Evolutionary conservation across 2,329 filamentous ascomycete species (phyloP), one percentile per base, ranked within the genome.

Genomic region (Fusarium pseudoanthophilum): DNA sequence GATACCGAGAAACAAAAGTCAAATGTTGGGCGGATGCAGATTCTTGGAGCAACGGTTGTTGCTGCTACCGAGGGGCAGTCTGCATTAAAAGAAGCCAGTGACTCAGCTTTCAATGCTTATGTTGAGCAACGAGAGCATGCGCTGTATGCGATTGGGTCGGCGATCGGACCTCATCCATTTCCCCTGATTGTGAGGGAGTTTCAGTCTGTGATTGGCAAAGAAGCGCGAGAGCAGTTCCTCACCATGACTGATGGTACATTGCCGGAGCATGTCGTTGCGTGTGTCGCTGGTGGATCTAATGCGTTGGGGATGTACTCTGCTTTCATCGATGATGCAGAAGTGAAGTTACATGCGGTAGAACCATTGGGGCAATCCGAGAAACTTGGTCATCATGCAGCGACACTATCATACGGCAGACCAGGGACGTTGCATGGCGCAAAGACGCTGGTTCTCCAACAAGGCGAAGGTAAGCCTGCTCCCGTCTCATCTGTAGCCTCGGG

Each of bases 361-460:
- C 63, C 64, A 7, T 18, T 67, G 2, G 63, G 64, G 4, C n/a
- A 8, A 37, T 67, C 63, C 16, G 24, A n/a, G 3, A 9, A 42
- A 11, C 21, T 52, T 2, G 64, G 64, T 2, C 46, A 67, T 3
- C 64, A 67, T 21, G 63, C 64, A 26, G 64, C 64, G 2, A 67
- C 62, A 4, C 11, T 67, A 14, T 67, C 63, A 4, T 67, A 52
- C 6, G 63, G 64, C 2, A 48, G 11, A 6, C 45, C 24, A 18
- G 64, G 64, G 11, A 67, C 34, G 2, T 16, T 67, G 7, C 64
- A 67, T n/a, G 64, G 63, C 4, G 63, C 64, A 30, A 67, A 61
- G 10, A 67, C 64, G 8, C 11, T 67, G 3, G 64, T 67, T 2
- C 55, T 67, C 3, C 64, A 67, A 11, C 26, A 61, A 11, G 39